These are phyloP conservation scores for Allantophomopsis lycopodina DNA, from an alignment of 2,329 filamentous ascomycete genomes.

Conservation along the genomic window DNA sequence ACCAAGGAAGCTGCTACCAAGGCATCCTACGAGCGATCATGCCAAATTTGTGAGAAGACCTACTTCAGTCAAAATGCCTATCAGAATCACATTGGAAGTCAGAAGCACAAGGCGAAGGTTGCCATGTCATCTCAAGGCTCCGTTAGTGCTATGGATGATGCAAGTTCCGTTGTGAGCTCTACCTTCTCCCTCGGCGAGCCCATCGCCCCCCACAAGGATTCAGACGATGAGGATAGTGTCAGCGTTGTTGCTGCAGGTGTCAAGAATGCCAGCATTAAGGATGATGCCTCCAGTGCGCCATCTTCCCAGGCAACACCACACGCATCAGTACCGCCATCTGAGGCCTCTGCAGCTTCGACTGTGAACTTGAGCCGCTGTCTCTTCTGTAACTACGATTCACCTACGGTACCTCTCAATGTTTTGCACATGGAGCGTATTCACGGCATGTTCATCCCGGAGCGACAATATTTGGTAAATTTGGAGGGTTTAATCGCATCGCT, in stretches of 20 bases:
- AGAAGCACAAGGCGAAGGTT: constrained; percentile 70
- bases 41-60: constrained; percentile 73
- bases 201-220: constrained; percentile 27
- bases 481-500: constrained; percentile 71
- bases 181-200: constrained; percentile 81
- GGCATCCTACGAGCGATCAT: constrained; percentile 76
- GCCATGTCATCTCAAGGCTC: constrained; percentile 26
- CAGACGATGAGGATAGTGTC: constrained; percentile 61
- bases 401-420: constrained; percentile 61
- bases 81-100: constrained; percentile 80
- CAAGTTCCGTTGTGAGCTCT: constrained; percentile 75
- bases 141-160: constrained; percentile 45
- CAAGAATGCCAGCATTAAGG: constrained; percentile 44
- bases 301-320: constrained; percentile 7
- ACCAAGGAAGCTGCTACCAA: constrained; percentile 76
- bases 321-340: constrained; percentile 10
- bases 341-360: constrained; percentile 29
- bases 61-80: constrained; percentile 97
- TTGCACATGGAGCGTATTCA: constrained; percentile 87
- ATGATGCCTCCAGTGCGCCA: constrained; percentile 13
- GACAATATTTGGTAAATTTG: constrained; percentile 66
- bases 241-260: constrained; percentile 65
- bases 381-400: constrained; percentile 83
- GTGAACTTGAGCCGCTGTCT: constrained; percentile 43
- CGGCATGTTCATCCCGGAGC: constrained; percentile 92